phyloP scores from a whole-genome alignment of 768 basidiomycete genomes.

The Exidia glandulosa region DNA sequence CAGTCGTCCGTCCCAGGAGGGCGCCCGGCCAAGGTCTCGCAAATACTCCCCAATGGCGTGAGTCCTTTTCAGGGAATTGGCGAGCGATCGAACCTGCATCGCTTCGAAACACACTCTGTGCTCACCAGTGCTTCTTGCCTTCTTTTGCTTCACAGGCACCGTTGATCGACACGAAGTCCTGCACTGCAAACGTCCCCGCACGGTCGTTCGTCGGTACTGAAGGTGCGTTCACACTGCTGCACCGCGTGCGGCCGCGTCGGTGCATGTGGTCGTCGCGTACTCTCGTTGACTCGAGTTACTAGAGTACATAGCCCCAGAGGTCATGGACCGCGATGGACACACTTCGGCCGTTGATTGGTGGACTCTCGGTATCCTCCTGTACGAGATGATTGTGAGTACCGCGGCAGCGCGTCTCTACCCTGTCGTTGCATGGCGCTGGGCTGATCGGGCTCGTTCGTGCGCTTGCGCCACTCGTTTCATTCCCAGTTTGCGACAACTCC shows the following conservation, averaged over 20 bases:
- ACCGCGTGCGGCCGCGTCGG: neutral
- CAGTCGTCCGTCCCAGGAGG: constrained; percentile 75
- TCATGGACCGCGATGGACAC: constrained; percentile 92
- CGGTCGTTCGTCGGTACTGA: constrained; percentile 99
- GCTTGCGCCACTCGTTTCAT: constrained; percentile 12
- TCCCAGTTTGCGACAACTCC: constrained; percentile 94
- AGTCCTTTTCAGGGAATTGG: constrained; percentile 18
- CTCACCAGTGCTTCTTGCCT: neutral
- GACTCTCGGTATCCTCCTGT: constrained; percentile 96
- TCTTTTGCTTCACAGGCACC: constrained; percentile 47
- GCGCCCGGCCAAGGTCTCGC: constrained; percentile 77
- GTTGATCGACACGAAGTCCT: constrained; percentile 92
- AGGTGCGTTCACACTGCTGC: constrained; percentile 39
- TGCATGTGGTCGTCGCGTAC: constrained; percentile 3
- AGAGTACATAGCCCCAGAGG: constrained; percentile 99
- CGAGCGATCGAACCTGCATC: neutral
- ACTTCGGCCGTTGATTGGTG: constrained; percentile 99
- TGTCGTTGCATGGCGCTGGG: neutral
- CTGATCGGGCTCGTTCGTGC: constrained; percentile 11
- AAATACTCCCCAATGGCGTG: constrained; percentile 82
- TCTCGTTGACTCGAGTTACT: constrained; percentile 8
- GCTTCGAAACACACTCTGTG: neutral
- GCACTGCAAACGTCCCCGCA: constrained; percentile 94
- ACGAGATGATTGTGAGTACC: constrained; percentile 90
- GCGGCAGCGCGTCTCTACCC: neutral